These are phyloP conservation scores for Salvia sclarea DNA, from an alignment of 305 asterid genomes.

Conservation along the genomic window DNA sequence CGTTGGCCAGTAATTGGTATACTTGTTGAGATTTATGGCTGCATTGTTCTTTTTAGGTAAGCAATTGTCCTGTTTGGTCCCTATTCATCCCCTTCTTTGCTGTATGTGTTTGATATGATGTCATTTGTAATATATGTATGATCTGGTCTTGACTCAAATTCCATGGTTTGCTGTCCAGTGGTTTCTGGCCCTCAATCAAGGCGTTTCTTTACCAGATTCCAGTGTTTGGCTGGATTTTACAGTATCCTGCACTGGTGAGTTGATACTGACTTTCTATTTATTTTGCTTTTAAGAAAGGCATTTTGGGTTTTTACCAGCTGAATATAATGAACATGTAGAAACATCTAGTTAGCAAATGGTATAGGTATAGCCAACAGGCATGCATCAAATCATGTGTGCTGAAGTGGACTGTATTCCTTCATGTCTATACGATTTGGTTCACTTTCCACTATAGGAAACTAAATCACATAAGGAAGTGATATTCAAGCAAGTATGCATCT, in stretches of 20 bases:
- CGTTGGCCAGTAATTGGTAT: conserved; percentile 88
- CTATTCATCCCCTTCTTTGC: background rate
- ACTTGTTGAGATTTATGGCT: conserved; percentile 64
- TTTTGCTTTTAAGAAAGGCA: background rate
- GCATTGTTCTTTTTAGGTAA: conserved; percentile 70
- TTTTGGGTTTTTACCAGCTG: conserved; percentile 6
- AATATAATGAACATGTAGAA: background rate
- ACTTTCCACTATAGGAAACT: conserved; percentile 14
- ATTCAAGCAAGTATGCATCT: background rate
- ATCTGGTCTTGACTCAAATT: conserved; percentile 18
- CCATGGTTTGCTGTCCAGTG: conserved; percentile 43
- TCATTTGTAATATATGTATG: background rate
- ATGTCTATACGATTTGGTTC: background rate
- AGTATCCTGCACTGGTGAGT: conserved; percentile 67
- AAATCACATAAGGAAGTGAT: conserved; percentile 12
- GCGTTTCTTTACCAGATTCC: conserved; percentile 78
- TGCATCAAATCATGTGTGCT: background rate
- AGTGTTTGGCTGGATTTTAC: conserved; percentile 81
- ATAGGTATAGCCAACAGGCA: background rate
- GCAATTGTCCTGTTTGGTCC: conserved; percentile 25
- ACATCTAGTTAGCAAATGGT: conserved; percentile 3
- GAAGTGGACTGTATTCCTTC: background rate
- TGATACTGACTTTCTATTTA: background rate
- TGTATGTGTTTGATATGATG: conserved; percentile 5
- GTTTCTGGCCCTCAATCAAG: conserved; percentile 89